Evolutionary conservation across 140 eudicot species (phyloP).

Genomic region (Oenanthe javanica): DNA sequence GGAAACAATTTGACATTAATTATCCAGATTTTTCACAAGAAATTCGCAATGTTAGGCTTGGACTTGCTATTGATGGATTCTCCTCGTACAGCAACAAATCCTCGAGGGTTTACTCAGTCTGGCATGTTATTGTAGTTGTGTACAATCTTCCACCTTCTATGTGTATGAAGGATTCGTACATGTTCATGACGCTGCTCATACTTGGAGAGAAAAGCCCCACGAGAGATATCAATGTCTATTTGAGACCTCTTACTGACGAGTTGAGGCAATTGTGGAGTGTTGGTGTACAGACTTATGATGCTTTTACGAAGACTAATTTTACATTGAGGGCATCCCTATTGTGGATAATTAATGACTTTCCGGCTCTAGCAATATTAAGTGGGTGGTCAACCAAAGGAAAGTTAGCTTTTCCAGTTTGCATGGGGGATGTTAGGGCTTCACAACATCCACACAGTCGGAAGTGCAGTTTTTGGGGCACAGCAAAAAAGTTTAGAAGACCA

Average conservation of each 20-base stretch:
- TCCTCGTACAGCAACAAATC: background rate
- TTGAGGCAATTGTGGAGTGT: background rate
- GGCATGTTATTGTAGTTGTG: background rate
- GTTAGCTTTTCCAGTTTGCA: background rate
- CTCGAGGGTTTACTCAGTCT: background rate
- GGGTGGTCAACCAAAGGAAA: background rate
- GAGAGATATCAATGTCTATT: background rate
- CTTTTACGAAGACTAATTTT: background rate
- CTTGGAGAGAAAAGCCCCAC: background rate
- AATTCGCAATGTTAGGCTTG: background rate
- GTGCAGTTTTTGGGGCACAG: background rate
- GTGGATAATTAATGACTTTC: conserved; percentile 4
- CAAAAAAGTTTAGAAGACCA: background rate
- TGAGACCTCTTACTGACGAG: conserved; percentile 1
- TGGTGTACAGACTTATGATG: background rate
- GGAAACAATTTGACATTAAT: background rate
- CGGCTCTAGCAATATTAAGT: background rate
- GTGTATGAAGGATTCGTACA: conserved; percentile 3
- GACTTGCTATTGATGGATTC: background rate
- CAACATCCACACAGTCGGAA: background rate
- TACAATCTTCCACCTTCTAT: background rate
- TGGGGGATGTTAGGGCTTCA: background rate
- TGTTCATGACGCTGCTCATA: background rate
- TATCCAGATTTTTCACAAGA: too few relatives aligned
- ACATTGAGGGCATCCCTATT: background rate